These are phyloP conservation scores for Coprinopsis marcescibilis DNA, from an alignment of 768 basidiomycete species.

Conservation along the genomic window DNA sequence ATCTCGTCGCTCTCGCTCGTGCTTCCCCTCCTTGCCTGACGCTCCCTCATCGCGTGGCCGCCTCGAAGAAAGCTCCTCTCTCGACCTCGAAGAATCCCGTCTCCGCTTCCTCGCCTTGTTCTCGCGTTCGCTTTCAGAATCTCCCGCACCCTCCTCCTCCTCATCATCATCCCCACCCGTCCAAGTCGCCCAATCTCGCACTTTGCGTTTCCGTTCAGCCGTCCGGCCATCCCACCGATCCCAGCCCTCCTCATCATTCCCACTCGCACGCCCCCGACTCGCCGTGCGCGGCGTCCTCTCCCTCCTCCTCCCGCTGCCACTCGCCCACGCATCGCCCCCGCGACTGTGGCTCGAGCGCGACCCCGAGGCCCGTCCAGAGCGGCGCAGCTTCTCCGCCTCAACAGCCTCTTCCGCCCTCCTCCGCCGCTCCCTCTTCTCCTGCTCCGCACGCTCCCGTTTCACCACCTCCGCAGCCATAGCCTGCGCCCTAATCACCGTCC, in stretches of 20 bases:
- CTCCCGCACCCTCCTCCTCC: constrained; percentile 32
- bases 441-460: constrained; percentile 62
- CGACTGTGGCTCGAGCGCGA: constrained; percentile 1
- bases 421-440: constrained; percentile 54
- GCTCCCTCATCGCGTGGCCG: constrained; percentile 15
- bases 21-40: constrained; percentile 17
- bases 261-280: constrained; percentile 19
- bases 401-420: constrained; percentile 73
- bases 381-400: constrained; percentile 53
- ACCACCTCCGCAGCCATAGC: constrained; percentile 67
- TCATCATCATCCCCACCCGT: constrained; percentile 37
- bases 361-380: constrained; percentile 17
- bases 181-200: constrained; percentile 46
- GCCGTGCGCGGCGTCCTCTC: background rate
- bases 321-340: background rate
- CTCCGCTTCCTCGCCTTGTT: constrained; percentile 19
- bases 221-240: constrained; percentile 52
- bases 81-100: constrained; percentile 12
- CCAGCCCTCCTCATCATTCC: constrained; percentile 35
- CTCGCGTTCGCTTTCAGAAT: constrained; percentile 23
- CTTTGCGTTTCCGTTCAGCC: constrained; percentile 40
- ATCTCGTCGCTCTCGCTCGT: constrained; percentile 20
- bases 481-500: constrained; percentile 71
- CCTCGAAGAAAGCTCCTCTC: constrained; percentile 15
- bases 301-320: constrained; percentile 3